A percentile compares a stretch with the other conserved stretches of the same genome.
Conservation (phyloP, 2,329 filamentous ascomycete species). For the Cladosporium sp. region DNA sequence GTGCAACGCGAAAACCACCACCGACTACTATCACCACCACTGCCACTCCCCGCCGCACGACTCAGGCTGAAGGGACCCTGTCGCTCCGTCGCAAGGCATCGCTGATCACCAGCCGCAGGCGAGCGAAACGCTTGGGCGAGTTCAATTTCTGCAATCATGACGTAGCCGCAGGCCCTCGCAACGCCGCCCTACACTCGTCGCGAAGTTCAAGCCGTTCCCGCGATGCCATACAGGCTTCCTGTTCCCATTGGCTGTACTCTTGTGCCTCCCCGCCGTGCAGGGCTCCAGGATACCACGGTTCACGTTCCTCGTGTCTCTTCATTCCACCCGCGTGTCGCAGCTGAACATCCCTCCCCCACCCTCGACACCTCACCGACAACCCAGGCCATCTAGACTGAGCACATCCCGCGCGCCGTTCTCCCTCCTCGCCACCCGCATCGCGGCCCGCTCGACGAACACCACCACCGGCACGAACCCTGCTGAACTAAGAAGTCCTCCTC, state of each 20-base stretch:
- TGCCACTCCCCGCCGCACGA: too few relatives aligned
- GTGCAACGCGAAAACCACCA: too few relatives aligned
- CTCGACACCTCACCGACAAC: background rate
- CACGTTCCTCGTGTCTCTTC: background rate
- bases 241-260: background rate
- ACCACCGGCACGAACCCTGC: background rate
- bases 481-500: background rate
- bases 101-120: too few relatives aligned
- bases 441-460: background rate
- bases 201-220: background rate
- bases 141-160: constrained; percentile 9
- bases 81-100: too few relatives aligned
- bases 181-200: background rate
- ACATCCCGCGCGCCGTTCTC: background rate
- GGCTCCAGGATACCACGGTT: constrained; percentile 3
- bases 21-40: too few relatives aligned
- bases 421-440: constrained; percentile 2
- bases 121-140: background rate
- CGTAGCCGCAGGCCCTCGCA: background rate
- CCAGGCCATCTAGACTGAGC: background rate
- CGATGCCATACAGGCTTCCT: background rate
- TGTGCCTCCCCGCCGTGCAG: background rate
- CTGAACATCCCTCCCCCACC: background rate
- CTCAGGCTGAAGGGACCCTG: too few relatives aligned
- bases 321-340: background rate